Conservation (phyloP, 1,139 yeast genomes). For the Taphrina populina region DNA sequence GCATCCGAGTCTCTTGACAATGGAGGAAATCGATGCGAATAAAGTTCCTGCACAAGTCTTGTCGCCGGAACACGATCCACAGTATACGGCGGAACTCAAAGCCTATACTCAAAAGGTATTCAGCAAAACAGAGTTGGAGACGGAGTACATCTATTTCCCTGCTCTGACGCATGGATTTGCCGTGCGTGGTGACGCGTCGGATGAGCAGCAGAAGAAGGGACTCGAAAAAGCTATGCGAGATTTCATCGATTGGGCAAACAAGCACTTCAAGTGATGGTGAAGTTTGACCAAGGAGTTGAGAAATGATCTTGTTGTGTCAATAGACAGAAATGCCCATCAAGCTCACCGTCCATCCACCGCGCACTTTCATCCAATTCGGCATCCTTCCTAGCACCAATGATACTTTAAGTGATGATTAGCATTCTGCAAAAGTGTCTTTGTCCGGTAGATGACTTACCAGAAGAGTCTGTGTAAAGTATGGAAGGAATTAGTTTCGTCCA, state of each 20-base stretch:
- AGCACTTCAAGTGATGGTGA: not conserved
- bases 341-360: no score
- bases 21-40: slow-evolving; percentile 1
- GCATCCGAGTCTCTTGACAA: slow-evolving; percentile 11
- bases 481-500: no score
- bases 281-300: no score
- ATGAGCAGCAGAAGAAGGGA: slow-evolving; percentile 1
- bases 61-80: slow-evolving; percentile 3
- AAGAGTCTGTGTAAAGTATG: no score
- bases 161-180: slow-evolving; percentile 20
- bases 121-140: slow-evolving; percentile 1
- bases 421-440: no score
- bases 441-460: no score
- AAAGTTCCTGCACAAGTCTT: not conserved
- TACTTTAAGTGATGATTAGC: no score
- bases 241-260: not conserved
- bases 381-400: no score
- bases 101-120: not conserved
- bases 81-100: not conserved
- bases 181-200: slow-evolving; percentile 6
- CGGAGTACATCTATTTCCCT: not conserved
- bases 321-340: no score
- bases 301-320: no score
- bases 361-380: no score
- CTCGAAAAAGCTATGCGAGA: slow-evolving; percentile 10